These are phyloP conservation scores for Amanita jacksonii DNA, from an alignment of 768 basidiomycete genomes.

Conservation along the genomic window DNA sequence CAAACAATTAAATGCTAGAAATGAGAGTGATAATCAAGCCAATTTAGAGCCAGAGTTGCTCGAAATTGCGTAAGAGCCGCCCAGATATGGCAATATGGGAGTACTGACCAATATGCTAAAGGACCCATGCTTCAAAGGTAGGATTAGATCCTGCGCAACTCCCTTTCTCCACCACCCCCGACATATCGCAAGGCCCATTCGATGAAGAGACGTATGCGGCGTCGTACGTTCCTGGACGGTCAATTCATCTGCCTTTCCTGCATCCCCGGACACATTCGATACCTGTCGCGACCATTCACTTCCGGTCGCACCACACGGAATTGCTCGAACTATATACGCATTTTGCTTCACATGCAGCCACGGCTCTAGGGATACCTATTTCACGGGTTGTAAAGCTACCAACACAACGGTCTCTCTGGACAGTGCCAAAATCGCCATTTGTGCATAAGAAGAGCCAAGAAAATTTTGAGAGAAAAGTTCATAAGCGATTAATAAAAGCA, in stretches of 20 bases:
- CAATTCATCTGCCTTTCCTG: slow-evolving; percentile 40
- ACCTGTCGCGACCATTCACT: slow-evolving; percentile 75
- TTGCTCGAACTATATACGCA: slow-evolving; percentile 74
- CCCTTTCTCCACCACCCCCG: slow-evolving; percentile 10
- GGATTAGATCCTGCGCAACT: slow-evolving; percentile 14
- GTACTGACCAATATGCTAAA: neutral
- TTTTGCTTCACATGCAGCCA: slow-evolving; percentile 77
- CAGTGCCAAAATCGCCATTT: slow-evolving; percentile 80
- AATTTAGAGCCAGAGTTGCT: too few relatives aligned
- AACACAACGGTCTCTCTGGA: slow-evolving; percentile 71
- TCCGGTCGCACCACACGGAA: slow-evolving; percentile 63
- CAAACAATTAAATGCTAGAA: too few relatives aligned
- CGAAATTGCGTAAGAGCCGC: too few relatives aligned
- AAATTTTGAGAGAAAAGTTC: slow-evolving; percentile 82
- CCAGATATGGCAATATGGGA: too few relatives aligned
- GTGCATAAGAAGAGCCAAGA: slow-evolving; percentile 91
- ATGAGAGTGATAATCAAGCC: too few relatives aligned
- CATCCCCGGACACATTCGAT: slow-evolving; percentile 57
- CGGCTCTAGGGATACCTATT: slow-evolving; percentile 74
- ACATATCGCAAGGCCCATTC: slow-evolving; percentile 12
- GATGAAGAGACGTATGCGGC: slow-evolving; percentile 42
- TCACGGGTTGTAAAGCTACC: slow-evolving; percentile 60
- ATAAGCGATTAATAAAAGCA: slow-evolving; percentile 82
- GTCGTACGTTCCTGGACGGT: slow-evolving; percentile 53
- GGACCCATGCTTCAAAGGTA: neutral